Evolutionary conservation across 345 rosid species (phyloP).

Genomic region (Geranium rotundifolium): DNA sequence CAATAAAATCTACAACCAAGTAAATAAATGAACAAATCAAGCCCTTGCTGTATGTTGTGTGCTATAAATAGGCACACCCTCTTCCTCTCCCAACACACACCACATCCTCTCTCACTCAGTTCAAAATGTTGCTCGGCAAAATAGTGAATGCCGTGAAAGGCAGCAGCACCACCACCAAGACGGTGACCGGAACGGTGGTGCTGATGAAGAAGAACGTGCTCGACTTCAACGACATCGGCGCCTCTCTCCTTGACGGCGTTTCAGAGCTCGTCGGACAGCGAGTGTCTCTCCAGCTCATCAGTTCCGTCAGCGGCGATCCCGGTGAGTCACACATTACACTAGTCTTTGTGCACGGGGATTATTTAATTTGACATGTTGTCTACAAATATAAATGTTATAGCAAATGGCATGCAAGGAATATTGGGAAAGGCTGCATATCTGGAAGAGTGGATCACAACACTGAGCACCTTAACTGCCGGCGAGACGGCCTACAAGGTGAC

Average conservation of each 20-base stretch:
- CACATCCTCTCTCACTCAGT: too few relatives aligned
- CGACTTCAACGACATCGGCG: constrained; percentile 67
- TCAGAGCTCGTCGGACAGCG: constrained; percentile 49
- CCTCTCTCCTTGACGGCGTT: constrained; percentile 50
- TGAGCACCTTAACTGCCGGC: not conserved
- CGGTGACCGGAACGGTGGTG: constrained; percentile 41
- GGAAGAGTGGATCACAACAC: not conserved
- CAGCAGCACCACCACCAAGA: not conserved
- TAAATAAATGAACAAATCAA: too few relatives aligned
- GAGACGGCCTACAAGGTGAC: not conserved
- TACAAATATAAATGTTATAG: not conserved
- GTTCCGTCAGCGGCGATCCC: constrained; percentile 39
- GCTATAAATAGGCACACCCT: too few relatives aligned
- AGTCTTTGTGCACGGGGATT: not conserved
- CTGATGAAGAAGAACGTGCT: constrained; percentile 84
- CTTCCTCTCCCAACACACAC: too few relatives aligned
- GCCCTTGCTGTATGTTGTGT: too few relatives aligned
- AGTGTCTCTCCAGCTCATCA: constrained; percentile 64
- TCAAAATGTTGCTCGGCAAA: too few relatives aligned
- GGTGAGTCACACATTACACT: constrained; percentile 11
- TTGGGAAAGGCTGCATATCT: not conserved
- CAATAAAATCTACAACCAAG: too few relatives aligned
- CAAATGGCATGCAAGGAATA: not conserved
- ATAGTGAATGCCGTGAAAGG: not conserved
- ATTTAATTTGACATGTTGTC: not conserved